phyloP scores from a whole-genome alignment of 768 basidiomycete species.

The Mrakia hoshinonis region DNA sequence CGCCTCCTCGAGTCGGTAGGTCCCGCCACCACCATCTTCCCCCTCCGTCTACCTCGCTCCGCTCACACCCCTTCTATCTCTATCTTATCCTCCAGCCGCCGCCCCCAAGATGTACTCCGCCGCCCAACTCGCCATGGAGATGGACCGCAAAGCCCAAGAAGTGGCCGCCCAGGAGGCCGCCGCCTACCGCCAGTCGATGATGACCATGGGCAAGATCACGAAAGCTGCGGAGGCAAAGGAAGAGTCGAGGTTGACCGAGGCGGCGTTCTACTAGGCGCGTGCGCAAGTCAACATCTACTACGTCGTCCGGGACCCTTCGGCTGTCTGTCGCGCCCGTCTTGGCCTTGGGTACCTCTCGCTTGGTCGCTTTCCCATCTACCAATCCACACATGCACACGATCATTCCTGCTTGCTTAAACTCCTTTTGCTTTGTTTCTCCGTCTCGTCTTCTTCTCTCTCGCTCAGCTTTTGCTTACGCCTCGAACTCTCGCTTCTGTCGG shows the following conservation, averaged over 20 bases:
- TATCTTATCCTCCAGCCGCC: neutral
- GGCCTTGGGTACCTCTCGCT: too few relatives aligned
- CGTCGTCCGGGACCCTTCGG: too few relatives aligned
- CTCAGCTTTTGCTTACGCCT: neutral
- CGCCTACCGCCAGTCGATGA: neutral
- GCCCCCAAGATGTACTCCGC: constrained; percentile 12
- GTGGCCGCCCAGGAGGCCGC: neutral
- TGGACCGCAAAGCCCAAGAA: neutral
- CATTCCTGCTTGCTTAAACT: too few relatives aligned
- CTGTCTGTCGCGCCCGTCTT: too few relatives aligned
- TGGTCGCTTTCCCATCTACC: too few relatives aligned
- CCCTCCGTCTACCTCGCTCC: neutral
- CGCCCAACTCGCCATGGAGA: neutral
- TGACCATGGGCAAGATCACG: neutral
- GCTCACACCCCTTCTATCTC: neutral
- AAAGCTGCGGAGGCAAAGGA: neutral
- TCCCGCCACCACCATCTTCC: too few relatives aligned
- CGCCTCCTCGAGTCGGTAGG: constrained; percentile 3
- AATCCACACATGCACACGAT: too few relatives aligned
- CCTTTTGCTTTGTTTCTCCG: neutral
- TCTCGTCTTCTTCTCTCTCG: neutral
- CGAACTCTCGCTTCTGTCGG: too few relatives aligned
- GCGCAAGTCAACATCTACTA: too few relatives aligned
- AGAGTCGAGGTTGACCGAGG: constrained; percentile 12
- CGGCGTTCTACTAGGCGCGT: constrained; percentile 6